Evolutionary conservation across 176 grass and related monocot species (phyloP).

Genomic region (Dendrocalamus sinicus): DNA sequence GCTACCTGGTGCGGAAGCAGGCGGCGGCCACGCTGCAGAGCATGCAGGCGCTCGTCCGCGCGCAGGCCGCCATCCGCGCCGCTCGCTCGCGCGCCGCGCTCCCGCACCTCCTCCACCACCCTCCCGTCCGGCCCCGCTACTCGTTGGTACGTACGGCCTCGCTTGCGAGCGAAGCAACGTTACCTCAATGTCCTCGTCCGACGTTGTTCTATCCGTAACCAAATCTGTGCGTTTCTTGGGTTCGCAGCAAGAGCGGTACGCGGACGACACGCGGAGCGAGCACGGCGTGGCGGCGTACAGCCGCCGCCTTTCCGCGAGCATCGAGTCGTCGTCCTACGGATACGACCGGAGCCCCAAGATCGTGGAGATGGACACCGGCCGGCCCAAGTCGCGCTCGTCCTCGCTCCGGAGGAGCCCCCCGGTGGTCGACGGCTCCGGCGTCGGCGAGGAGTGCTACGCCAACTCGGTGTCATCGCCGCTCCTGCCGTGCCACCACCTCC

Average conservation of each 20-base stretch:
- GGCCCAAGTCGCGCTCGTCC: constrained; percentile 70
- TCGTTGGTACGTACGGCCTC: constrained; percentile 58
- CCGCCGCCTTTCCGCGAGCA: constrained; percentile 72
- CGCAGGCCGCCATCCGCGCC: constrained; percentile 75
- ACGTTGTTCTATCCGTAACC: not conserved
- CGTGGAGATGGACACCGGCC: constrained; percentile 85
- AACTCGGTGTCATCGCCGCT: constrained; percentile 62
- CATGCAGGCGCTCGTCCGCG: constrained; percentile 92
- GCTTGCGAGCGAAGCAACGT: not conserved
- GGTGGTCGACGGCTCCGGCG: constrained; percentile 10
- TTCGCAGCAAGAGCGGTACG: constrained; percentile 76
- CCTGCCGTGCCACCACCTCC: constrained; percentile 32
- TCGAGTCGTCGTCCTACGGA: constrained; percentile 67
- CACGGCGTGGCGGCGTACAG: constrained; percentile 64
- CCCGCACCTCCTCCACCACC: constrained; percentile 47
- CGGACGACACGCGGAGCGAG: constrained; percentile 77
- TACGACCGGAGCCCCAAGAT: constrained; percentile 90
- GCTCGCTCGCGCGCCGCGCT: constrained; percentile 49
- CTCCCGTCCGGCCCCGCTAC: constrained; percentile 53
- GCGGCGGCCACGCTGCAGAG: constrained; percentile 78
- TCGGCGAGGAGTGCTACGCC: constrained; percentile 40
- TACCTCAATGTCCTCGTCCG: not conserved
- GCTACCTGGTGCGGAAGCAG: constrained; percentile 86
- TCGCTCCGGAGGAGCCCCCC: constrained; percentile 69
- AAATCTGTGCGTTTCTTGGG: constrained; percentile 21